phyloP scores from a whole-genome alignment of 2,329 filamentous ascomycete genomes.

The Helotiales sp. region DNA sequence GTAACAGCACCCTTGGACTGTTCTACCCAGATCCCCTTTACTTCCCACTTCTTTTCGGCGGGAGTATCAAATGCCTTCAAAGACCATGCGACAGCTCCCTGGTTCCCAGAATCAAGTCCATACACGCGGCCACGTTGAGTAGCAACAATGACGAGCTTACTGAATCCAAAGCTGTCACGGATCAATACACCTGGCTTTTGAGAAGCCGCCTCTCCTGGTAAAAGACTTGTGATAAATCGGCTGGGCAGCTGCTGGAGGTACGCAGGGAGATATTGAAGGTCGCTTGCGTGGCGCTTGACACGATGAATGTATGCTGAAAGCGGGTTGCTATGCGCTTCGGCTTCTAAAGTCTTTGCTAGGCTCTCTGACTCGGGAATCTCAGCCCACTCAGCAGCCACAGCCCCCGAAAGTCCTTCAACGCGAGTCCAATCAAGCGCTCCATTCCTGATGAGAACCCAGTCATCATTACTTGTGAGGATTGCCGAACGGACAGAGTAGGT shows the following conservation, averaged over 20 bases:
- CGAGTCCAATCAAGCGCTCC: constrained; percentile 81
- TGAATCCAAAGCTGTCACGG: constrained; percentile 83
- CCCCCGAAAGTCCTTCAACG: constrained; percentile 79
- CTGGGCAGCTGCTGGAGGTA: constrained; percentile 73
- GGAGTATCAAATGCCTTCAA: constrained; percentile 64
- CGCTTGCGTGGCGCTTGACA: constrained; percentile 78
- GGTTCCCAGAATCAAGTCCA: constrained; percentile 76
- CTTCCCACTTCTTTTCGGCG: constrained; percentile 62
- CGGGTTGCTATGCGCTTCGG: constrained; percentile 83
- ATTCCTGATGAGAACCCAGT: constrained; percentile 86
- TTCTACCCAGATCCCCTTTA: constrained; percentile 69
- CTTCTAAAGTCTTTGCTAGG: constrained; percentile 79
- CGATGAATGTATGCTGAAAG: constrained; percentile 86
- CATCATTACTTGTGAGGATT: constrained; percentile 66
- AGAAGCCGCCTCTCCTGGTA: constrained; percentile 56
- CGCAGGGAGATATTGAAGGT: constrained; percentile 76
- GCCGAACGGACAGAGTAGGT: constrained; percentile 81
- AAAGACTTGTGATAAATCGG: constrained; percentile 66
- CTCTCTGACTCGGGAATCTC: constrained; percentile 75
- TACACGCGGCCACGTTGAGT: constrained; percentile 81
- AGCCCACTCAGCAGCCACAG: constrained; percentile 80
- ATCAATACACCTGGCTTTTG: constrained; percentile 54
- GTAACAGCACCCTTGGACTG: constrained; percentile 55
- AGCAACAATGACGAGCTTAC: constrained; percentile 81
- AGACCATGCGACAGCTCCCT: constrained; percentile 79